These are phyloP conservation scores for Podila horticola DNA, from an alignment of 192 early-diverging fungal genomes.

Conservation along the genomic window DNA sequence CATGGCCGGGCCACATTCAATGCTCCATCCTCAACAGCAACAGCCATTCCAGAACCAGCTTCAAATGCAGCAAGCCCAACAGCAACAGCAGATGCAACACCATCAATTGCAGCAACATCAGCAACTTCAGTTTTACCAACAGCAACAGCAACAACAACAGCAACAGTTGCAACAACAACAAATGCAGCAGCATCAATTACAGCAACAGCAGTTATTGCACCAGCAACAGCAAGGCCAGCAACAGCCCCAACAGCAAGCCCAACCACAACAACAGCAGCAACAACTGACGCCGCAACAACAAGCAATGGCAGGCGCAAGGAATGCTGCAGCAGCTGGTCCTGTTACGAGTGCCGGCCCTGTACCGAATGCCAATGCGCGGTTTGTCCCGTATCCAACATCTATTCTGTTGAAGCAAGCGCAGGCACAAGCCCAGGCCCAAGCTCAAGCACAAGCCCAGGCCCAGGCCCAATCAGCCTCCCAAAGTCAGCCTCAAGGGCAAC, in stretches of 20 bases:
- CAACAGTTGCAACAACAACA: constrained; percentile 37
- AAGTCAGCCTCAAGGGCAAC: background rate
- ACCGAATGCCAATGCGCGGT: constrained; percentile 26
- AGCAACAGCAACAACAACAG: constrained; percentile 36
- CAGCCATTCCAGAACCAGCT: constrained; percentile 14
- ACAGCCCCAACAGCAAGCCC: constrained; percentile 14
- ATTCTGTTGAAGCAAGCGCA: constrained; percentile 43
- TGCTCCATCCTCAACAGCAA: constrained; percentile 29
- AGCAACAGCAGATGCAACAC: constrained; percentile 23
- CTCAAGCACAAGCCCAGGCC: constrained; percentile 16
- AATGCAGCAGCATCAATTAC: constrained; percentile 36
- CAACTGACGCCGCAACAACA: constrained; percentile 1
- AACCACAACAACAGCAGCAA: constrained; percentile 24
- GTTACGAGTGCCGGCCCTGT: constrained; percentile 12
- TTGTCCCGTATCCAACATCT: constrained; percentile 37
- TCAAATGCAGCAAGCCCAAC: constrained; percentile 24
- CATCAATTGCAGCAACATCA: constrained; percentile 23
- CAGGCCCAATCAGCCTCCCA: constrained; percentile 9
- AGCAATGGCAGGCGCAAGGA: background rate
- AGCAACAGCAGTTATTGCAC: constrained; percentile 37
- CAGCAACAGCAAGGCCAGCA: constrained; percentile 37
- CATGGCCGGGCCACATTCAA: constrained; percentile 20
- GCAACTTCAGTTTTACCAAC: constrained; percentile 8
- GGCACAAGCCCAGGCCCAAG: constrained; percentile 17
- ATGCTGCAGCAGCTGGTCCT: constrained; percentile 11